These are phyloP conservation scores for Fusarium lateritium DNA, from an alignment of 2,329 filamentous ascomycete genomes.

Conservation along the genomic window DNA sequence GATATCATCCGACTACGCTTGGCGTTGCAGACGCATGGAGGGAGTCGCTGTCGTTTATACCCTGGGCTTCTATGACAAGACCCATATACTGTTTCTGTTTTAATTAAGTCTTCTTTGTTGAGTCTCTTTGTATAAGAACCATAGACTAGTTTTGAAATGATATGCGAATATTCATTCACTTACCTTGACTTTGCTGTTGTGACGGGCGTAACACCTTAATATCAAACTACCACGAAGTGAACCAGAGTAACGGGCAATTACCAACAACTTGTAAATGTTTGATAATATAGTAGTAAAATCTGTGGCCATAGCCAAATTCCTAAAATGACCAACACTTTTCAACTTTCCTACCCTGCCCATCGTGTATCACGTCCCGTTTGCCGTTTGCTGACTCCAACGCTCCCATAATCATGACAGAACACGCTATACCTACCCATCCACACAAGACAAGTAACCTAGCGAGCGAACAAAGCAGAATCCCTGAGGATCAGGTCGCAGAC, in stretches of 20 bases:
- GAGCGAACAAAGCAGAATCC: conserved; percentile 26
- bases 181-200: neutral
- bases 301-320: neutral
- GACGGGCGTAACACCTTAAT: neutral
- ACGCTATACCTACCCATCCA: conserved; percentile 36
- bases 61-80: conserved; percentile 29
- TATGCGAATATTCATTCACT: conserved; percentile 42
- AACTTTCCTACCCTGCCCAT: conserved; percentile 2
- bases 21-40: conserved; percentile 38
- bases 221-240: neutral
- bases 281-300: conserved; percentile 4
- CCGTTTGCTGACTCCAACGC: conserved; percentile 36
- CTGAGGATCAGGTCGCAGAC: conserved; percentile 2
- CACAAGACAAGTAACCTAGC: conserved; percentile 29
- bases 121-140: conserved; percentile 14
- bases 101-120: conserved; percentile 15
- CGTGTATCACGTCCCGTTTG: conserved; percentile 18
- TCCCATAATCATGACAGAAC: conserved; percentile 28
- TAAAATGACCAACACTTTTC: conserved; percentile 1
- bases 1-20: conserved; percentile 20
- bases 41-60: conserved; percentile 47
- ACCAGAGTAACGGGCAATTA: neutral
- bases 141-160: conserved; percentile 41
- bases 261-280: conserved; percentile 10
- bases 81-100: conserved; percentile 15